Evolutionary conservation across 2,329 filamentous ascomycete species (phyloP).

Genomic region (Fusarium sp.): DNA sequence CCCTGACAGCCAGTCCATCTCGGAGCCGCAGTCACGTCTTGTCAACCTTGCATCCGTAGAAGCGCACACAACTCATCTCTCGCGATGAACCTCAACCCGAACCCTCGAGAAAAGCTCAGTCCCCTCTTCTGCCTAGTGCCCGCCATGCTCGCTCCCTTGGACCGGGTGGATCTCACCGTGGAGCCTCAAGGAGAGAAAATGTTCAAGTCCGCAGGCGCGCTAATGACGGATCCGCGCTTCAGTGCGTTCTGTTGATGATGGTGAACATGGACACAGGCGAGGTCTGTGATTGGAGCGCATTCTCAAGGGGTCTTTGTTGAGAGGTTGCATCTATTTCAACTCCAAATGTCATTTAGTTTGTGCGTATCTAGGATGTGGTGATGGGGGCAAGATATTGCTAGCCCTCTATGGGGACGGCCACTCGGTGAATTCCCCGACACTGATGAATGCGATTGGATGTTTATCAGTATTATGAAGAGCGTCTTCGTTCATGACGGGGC

Average conservation of each 20-base stretch:
- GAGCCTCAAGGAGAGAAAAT: slow-evolving; percentile 22
- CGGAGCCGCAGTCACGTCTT: slow-evolving; percentile 30
- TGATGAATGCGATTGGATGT: not conserved
- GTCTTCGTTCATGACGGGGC: too few relatives aligned
- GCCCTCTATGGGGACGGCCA: not conserved
- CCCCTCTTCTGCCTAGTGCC: slow-evolving; percentile 17
- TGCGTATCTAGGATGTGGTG: slow-evolving; percentile 1
- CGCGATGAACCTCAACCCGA: not conserved
- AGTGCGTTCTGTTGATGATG: slow-evolving; percentile 8
- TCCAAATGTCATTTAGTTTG: slow-evolving; percentile 5
- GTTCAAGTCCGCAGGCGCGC: slow-evolving; percentile 28
- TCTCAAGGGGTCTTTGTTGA: slow-evolving; percentile 12
- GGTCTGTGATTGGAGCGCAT: slow-evolving; percentile 31
- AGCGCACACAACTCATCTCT: not conserved
- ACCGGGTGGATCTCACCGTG: slow-evolving; percentile 42
- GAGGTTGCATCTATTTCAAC: slow-evolving; percentile 1
- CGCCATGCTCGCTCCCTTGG: slow-evolving; percentile 34
- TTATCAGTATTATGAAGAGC: not conserved
- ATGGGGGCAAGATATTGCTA: slow-evolving; percentile 2
- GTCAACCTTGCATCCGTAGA: slow-evolving; percentile 7
- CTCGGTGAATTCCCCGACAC: not conserved
- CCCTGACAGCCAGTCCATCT: slow-evolving; percentile 8
- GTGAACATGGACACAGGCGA: slow-evolving; percentile 7
- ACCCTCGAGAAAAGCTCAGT: not conserved
- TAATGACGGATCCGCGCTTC: slow-evolving; percentile 41